Base-by-base conservation (phyloP, 2,329 filamentous ascomycete genomes). In the Colletotrichum sp. region DNA sequence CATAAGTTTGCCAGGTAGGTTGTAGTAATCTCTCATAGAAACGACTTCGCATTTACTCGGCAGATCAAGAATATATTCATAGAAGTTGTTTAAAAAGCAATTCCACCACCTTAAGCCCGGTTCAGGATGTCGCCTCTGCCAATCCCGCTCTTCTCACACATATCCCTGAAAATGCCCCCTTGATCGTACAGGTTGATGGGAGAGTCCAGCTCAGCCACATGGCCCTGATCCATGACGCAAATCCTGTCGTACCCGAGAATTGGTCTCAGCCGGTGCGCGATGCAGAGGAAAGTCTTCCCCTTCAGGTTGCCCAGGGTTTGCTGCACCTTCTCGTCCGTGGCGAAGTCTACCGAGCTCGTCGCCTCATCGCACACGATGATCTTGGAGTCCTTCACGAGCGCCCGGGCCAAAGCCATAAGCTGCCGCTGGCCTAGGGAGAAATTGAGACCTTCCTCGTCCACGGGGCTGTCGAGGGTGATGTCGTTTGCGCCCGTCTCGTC, bases 201-300 rank as follows among this genome's bases (percentile, higher is more conserved):
- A 9, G 87, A 86, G 79, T 92, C 93, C 73, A 94, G 83, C 84
- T 95, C 93, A 1, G 90, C 91, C 78, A 95, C 93, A 18, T 83
- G 81, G 2, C 94, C 94, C 69, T 89, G 85, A 77, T 95, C 93
- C 92, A 96, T 93, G 66, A 95, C 94, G 75, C 92, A 92, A 77
- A 95, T 94, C 16, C 93, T 88, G 81, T 95, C 93, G 80, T 95
- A 95, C 39, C 89, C 88, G 71, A 95, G 91, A 74, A 95, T 94
- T 0, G 93, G 95, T 81, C 91, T 90, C 9, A 81, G 73, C 7
- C 79, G 71, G 36, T 79, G 71, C 22, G 93, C 93, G 81, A 95
- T 94, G 93, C 74, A 95, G 94, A 84, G 93, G 25, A 94, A 83
- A 2, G 92, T 93, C 58, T 61, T 61, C 12, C 6, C 87, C 87